phyloP scores from a whole-genome alignment of 768 basidiomycete species.

The Rhodotorula paludigena region DNA sequence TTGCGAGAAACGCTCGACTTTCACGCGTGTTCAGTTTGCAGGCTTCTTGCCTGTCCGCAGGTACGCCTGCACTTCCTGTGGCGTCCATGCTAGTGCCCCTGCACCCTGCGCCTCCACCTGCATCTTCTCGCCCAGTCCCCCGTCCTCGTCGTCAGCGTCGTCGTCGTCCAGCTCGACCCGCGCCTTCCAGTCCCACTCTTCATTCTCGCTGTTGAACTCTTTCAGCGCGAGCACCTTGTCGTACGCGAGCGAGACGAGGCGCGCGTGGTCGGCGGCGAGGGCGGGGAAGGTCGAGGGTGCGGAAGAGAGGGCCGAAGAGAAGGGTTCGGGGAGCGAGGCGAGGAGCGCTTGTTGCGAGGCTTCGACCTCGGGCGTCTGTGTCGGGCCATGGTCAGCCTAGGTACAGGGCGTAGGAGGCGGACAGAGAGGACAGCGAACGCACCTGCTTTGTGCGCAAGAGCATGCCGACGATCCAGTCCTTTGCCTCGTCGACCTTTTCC shows the following conservation, averaged over 20 bases:
- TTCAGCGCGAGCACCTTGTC: constrained; percentile 10
- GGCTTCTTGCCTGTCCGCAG: constrained; percentile 24
- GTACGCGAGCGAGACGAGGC: constrained; percentile 9
- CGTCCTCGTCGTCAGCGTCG: constrained; percentile 5
- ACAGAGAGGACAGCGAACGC: not conserved
- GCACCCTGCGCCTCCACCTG: not conserved
- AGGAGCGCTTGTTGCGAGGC: constrained; percentile 2
- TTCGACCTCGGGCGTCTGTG: constrained; percentile 34
- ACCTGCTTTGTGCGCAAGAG: constrained; percentile 36
- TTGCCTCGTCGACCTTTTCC: constrained; percentile 26
- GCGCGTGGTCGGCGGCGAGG: not conserved
- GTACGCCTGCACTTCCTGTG: constrained; percentile 17
- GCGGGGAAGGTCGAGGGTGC: not conserved
- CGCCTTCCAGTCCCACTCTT: constrained; percentile 38
- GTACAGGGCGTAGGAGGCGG: not conserved
- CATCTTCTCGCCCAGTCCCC: not conserved
- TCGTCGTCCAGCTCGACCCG: constrained; percentile 24
- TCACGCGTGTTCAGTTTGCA: too few relatives aligned
- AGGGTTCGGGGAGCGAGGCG: constrained; percentile 18
- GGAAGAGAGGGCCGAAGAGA: not conserved
- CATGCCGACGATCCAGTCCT: constrained; percentile 37
- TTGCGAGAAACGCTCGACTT: too few relatives aligned
- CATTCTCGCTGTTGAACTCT: constrained; percentile 14
- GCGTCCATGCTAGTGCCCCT: constrained; percentile 13
- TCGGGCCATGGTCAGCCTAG: not conserved